Percentiles rank a stretch among this genome's conserved stretches.
These are phyloP conservation scores for Colletotrichum eremochloae DNA, from an alignment of 2,329 filamentous ascomycete genomes.

Conservation along the genomic window DNA sequence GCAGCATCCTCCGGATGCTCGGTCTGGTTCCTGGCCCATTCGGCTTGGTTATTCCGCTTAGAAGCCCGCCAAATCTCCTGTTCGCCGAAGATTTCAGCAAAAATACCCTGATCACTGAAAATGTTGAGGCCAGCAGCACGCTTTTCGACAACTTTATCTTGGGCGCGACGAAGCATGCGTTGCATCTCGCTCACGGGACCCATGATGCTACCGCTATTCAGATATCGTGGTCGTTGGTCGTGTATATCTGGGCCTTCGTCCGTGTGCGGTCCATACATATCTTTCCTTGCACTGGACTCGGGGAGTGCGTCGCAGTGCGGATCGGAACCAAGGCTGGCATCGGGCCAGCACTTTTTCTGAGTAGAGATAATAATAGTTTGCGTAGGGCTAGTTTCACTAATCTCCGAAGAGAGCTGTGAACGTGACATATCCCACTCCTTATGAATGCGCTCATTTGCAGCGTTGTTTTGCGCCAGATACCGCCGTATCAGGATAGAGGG, in stretches of 20 bases:
- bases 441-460: conserved; percentile 50
- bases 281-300: conserved; percentile 43
- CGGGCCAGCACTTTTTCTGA: conserved; percentile 46
- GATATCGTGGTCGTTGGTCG: conserved; percentile 47
- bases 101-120: conserved; percentile 50
- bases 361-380: conserved; percentile 46
- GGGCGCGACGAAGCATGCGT: conserved; percentile 43
- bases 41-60: conserved; percentile 4
- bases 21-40: neutral
- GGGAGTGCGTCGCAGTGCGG: conserved; percentile 47
- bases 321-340: conserved; percentile 40
- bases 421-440: conserved; percentile 44
- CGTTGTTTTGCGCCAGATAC: conserved; percentile 51
- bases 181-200: conserved; percentile 48
- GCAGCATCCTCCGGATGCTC: neutral
- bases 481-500: conserved; percentile 53
- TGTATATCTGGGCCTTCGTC: conserved; percentile 39
- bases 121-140: conserved; percentile 39
- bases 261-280: conserved; percentile 46
- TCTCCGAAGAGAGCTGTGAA: neutral
- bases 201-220: conserved; percentile 51
- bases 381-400: conserved; percentile 38
- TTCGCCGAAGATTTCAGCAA: conserved; percentile 50
- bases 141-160: conserved; percentile 46
- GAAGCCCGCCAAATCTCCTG: conserved; percentile 43